Evolutionary conservation across 2,329 filamentous ascomycete species (phyloP).

Genomic region (Talaromyces piceae): DNA sequence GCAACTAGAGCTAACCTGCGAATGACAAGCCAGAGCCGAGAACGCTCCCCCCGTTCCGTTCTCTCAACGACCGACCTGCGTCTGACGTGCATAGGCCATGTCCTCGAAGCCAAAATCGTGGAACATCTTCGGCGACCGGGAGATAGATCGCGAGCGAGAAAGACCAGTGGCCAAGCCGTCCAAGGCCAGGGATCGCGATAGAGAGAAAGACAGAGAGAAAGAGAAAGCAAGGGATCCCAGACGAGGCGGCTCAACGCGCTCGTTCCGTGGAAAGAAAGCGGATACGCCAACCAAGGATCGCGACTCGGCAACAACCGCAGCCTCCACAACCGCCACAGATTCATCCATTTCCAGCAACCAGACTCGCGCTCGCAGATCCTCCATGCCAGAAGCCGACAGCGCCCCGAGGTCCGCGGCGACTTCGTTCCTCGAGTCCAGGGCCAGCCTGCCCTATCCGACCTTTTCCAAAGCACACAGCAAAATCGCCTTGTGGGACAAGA

Average conservation of each 20-base stretch:
- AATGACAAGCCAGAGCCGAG: slow-evolving; percentile 1
- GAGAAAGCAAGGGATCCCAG: slow-evolving; percentile 7
- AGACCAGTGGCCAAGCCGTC: slow-evolving; percentile 13
- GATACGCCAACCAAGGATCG: slow-evolving; percentile 13
- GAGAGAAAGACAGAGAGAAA: slow-evolving; percentile 13
- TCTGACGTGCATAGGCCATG: slow-evolving; percentile 2
- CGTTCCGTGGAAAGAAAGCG: slow-evolving; percentile 13
- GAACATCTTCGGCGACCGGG: slow-evolving; percentile 9
- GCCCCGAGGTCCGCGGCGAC: slow-evolving; percentile 21
- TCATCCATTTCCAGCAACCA: slow-evolving; percentile 12
- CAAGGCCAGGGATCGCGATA: slow-evolving; percentile 16
- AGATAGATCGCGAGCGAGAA: slow-evolving; percentile 8
- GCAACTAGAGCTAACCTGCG: neutral
- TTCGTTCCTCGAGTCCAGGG: slow-evolving; percentile 38
- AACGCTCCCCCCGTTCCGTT: too few relatives aligned
- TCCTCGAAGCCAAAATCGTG: slow-evolving; percentile 11
- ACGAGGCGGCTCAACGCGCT: slow-evolving; percentile 5
- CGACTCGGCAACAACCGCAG: slow-evolving; percentile 9
- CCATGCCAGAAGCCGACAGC: slow-evolving; percentile 14
- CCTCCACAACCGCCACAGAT: slow-evolving; percentile 5
- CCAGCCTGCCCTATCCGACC: slow-evolving; percentile 63
- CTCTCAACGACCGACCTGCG: neutral
- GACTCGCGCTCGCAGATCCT: slow-evolving; percentile 11
- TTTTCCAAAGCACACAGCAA: slow-evolving; percentile 91
- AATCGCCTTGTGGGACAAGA: slow-evolving; percentile 64